Evolutionary conservation across 2,329 filamentous ascomycete genomes (phyloP).

Genomic region (Trichoderma gracile): DNA sequence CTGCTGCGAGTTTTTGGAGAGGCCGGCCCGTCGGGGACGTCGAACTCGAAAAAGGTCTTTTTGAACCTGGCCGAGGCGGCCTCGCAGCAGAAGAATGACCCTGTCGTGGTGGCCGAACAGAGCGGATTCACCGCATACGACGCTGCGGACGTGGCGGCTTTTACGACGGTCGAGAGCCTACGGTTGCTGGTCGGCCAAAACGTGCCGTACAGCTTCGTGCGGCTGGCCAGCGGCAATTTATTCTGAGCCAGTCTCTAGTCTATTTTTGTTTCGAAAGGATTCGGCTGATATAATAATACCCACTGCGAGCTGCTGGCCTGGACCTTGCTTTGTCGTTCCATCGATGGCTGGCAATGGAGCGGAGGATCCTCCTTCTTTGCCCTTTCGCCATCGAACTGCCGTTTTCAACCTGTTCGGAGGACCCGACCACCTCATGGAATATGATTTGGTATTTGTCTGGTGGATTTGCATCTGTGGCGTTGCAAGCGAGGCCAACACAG

Average conservation of each 20-base stretch:
- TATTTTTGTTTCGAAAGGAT: constrained; percentile 11
- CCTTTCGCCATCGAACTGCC: background rate
- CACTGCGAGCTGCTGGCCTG: constrained; percentile 2
- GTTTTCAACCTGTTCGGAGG: constrained; percentile 1
- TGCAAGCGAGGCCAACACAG: constrained; percentile 19
- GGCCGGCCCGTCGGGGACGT: constrained; percentile 35
- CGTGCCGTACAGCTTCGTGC: constrained; percentile 83
- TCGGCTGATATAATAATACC: constrained; percentile 20
- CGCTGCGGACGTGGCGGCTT: constrained; percentile 76
- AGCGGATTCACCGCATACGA: constrained; percentile 80
- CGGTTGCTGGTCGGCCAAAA: constrained; percentile 80
- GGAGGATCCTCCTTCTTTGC: background rate
- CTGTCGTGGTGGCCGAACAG: constrained; percentile 67
- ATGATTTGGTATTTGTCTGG: background rate
- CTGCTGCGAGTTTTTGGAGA: constrained; percentile 70
- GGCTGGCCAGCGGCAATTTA: constrained; percentile 62
- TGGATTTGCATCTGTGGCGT: constrained; percentile 22
- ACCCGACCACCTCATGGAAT: background rate
- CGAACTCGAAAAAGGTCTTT: constrained; percentile 67
- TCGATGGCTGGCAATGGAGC: background rate
- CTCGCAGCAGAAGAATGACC: constrained; percentile 60
- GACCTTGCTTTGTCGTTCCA: background rate
- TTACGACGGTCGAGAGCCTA: constrained; percentile 80
- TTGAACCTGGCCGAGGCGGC: constrained; percentile 70
- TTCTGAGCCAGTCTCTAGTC: constrained; percentile 39